Percentiles rank a stretch among this genome's conserved stretches.
These are phyloP conservation scores for Coemansia sp. DNA, from an alignment of 192 early-diverging fungal species.

Conservation along the genomic window DNA sequence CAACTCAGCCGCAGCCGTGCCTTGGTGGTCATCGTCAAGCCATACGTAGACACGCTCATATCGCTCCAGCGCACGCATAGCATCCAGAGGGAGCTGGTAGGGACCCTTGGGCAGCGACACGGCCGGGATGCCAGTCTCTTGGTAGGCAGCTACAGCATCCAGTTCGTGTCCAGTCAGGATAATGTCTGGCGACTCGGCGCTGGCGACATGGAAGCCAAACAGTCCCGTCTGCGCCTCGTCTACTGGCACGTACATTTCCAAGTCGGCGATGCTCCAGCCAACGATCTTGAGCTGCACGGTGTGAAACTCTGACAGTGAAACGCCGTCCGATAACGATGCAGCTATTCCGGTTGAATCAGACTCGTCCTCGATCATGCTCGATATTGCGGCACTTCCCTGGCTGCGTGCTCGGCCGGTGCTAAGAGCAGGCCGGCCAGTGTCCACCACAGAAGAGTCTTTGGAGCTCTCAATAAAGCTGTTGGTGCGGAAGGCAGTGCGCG, in stretches of 20 bases:
- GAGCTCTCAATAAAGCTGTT: slow-evolving; percentile 51
- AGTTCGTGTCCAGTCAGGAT: slow-evolving; percentile 64
- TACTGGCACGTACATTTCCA: slow-evolving; percentile 57
- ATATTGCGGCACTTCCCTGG: slow-evolving; percentile 1
- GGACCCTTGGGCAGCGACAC: slow-evolving; percentile 57
- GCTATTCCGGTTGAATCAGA: neutral
- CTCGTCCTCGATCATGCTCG: slow-evolving; percentile 17
- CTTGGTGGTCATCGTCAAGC: slow-evolving; percentile 68
- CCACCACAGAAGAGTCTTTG: neutral
- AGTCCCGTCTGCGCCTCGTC: slow-evolving; percentile 54
- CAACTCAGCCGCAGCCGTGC: slow-evolving; percentile 57
- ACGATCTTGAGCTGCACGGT: slow-evolving; percentile 57
- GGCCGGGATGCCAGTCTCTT: slow-evolving; percentile 61
- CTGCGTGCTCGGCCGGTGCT: neutral
- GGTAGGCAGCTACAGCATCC: slow-evolving; percentile 66
- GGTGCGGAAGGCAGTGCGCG: slow-evolving; percentile 53
- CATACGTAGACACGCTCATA: slow-evolving; percentile 67
- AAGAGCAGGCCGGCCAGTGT: neutral
- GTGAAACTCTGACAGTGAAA: slow-evolving; percentile 13
- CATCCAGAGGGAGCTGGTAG: slow-evolving; percentile 59
- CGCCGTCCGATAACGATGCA: neutral
- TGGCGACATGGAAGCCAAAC: slow-evolving; percentile 63
- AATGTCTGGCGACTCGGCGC: slow-evolving; percentile 39
- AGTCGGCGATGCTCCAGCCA: slow-evolving; percentile 35
- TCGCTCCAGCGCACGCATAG: slow-evolving; percentile 61